Evolutionary conservation across 306 rosid species (phyloP).

Genomic region (Alnus glutinosa): DNA sequence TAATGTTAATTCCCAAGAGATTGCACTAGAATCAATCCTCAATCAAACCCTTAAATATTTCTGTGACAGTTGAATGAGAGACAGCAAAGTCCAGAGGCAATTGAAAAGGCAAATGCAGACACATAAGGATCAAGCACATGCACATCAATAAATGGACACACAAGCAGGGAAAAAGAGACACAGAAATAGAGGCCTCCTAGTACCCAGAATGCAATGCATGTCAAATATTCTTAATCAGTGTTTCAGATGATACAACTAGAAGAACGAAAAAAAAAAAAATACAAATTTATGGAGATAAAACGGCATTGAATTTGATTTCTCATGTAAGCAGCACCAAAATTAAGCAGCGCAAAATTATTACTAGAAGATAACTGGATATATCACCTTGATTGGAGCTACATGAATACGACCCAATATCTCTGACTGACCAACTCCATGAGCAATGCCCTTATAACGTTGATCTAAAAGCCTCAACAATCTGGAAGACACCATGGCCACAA

Average conservation of each 20-base stretch:
- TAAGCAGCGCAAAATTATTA: slow-evolving; percentile 10
- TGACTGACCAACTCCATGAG: slow-evolving; percentile 97
- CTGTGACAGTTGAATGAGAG: neutral
- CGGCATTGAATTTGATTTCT: neutral
- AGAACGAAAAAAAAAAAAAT: neutral
- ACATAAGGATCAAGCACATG: slow-evolving; percentile 5
- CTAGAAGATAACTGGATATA: slow-evolving; percentile 7
- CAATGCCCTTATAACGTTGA: slow-evolving; percentile 91
- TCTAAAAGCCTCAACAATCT: slow-evolving; percentile 96
- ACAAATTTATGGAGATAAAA: neutral
- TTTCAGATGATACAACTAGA: neutral
- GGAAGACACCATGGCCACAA: slow-evolving; percentile 30
- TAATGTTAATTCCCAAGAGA: neutral
- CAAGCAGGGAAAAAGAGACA: slow-evolving; percentile 3
- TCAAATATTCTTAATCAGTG: neutral
- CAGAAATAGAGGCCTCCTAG: neutral
- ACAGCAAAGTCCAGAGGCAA: slow-evolving; percentile 1
- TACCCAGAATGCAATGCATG: neutral
- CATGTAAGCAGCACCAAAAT: neutral
- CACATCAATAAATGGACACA: neutral
- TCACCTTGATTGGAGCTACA: slow-evolving; percentile 98
- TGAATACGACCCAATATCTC: slow-evolving; percentile 96
- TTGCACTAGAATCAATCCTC: neutral
- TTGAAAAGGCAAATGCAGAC: slow-evolving; percentile 1
- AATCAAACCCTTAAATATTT: slow-evolving; percentile 2